Base-by-base conservation (phyloP, 768 basidiomycete genomes). In the Coprinellus aureogranulatus region DNA sequence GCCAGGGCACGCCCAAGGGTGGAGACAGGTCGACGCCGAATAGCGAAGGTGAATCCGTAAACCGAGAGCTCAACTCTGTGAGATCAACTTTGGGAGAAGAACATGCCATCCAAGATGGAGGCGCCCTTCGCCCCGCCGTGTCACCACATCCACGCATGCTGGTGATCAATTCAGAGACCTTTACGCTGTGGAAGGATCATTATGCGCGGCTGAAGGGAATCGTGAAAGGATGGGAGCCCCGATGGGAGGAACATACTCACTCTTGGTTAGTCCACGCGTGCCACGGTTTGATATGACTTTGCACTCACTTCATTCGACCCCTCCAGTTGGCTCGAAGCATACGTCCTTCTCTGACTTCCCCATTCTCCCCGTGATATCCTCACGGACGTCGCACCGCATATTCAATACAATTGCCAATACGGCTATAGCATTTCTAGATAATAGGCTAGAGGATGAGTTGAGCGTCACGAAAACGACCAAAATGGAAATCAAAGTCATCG, bases 141-240 rank as follows among this genome's bases (percentile, higher is more conserved):
- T 14, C 53, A 34, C 47, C 46, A 6, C 64, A 67, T 23, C 80
- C 79, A 1, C 72, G 67, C 44, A 69, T 88, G 63, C 67, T 90
- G 46, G 82, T 92, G 14, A 82, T 94, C 63, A 90, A 90, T 65
- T 89, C 89, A 18, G 86, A 90, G 65, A 75, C 70, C 0, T 93
- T 93, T 65, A 90, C 90, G 1, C 74, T 92, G 2, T 94, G 92
- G 92, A 80, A 81, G 46, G 79, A 79, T 46, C 90, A 94, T 67
- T 92, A 90, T 64, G 68, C 73, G 30, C 76, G 85, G 22, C 70
- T 92, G 47, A 64, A 75, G 61, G 77, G 77, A 27, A 70, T 90
- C 25, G 75, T 86, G 8, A 72, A 71, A 37, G 70, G 68, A 11
- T 91, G 89, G 88, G 76, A 79, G 51, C 76, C n/a, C 78, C 9